A percentile compares a stretch with the other conserved stretches of the same genome.
phyloP scores from a whole-genome alignment of 805 yeast genomes.

The Yamadazyma akitaensis region DNA sequence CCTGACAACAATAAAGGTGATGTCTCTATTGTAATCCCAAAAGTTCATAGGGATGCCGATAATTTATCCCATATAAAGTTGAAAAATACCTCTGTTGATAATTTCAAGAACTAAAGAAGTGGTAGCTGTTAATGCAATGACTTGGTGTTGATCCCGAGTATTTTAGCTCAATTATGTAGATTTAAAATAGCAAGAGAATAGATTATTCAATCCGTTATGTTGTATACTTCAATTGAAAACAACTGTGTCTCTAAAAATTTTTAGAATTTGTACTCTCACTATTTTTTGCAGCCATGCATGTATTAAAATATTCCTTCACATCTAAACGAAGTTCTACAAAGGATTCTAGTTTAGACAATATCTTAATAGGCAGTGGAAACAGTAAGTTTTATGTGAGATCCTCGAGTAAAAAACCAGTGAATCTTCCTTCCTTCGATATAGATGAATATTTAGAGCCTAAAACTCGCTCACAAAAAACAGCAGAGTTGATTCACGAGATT shows the following conservation, averaged over 20 bases:
- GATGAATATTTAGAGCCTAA: not conserved
- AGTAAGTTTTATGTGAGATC: not conserved
- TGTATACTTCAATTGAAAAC: too few relatives aligned
- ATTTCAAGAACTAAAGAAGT: slow-evolving; percentile 5
- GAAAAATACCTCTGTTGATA: slow-evolving; percentile 15
- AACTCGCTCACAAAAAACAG: not conserved
- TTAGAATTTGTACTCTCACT: too few relatives aligned
- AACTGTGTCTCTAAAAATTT: too few relatives aligned
- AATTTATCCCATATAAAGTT: slow-evolving; percentile 10
- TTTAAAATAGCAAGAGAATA: too few relatives aligned
- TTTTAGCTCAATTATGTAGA: too few relatives aligned
- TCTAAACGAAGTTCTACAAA: not conserved
- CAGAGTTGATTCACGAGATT: slow-evolving; percentile 1
- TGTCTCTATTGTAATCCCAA: slow-evolving; percentile 21
- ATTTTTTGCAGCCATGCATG: slow-evolving; percentile 4
- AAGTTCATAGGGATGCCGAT: slow-evolving; percentile 15
- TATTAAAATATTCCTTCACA: not conserved
- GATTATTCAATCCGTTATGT: too few relatives aligned
- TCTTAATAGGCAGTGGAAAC: not conserved
- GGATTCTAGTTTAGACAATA: not conserved
- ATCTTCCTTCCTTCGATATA: slow-evolving; percentile 4
- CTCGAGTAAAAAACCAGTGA: not conserved
- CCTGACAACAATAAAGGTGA: slow-evolving; percentile 20
- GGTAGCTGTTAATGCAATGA: too few relatives aligned
- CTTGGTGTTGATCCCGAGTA: too few relatives aligned